phyloP scores from a whole-genome alignment of 2,329 filamentous ascomycete genomes.

The Ambrosiella xylebori region DNA sequence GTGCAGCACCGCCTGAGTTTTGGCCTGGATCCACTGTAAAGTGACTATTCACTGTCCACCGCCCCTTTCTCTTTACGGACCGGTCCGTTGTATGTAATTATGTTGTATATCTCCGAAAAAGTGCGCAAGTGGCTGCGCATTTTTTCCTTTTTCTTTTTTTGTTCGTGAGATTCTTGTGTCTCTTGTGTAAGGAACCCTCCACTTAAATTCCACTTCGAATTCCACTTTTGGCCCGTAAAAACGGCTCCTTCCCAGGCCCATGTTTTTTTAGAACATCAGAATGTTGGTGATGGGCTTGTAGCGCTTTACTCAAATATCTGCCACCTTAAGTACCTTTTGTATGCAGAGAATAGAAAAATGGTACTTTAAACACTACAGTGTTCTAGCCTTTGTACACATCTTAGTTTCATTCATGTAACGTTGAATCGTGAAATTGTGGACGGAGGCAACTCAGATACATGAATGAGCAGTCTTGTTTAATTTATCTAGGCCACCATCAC shows the following conservation, averaged over 20 bases:
- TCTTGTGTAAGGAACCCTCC: background rate
- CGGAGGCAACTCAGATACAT: too few species aligned
- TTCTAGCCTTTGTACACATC: background rate
- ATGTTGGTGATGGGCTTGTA: background rate
- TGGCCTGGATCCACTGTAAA: background rate
- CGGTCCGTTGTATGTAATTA: too few species aligned
- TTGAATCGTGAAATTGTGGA: background rate
- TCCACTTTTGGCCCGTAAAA: slow-evolving; percentile 6
- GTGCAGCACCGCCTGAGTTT: background rate
- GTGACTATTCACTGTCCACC: background rate
- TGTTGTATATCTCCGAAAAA: background rate
- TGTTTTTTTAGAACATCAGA: slow-evolving; percentile 1
- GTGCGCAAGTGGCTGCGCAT: background rate
- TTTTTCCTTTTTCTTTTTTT: background rate
- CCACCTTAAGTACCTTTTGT: background rate
- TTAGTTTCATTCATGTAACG: background rate
- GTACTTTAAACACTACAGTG: background rate
- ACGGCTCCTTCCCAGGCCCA: slow-evolving; percentile 6
- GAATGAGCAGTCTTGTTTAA: background rate
- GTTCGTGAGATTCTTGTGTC: background rate
- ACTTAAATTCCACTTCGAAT: background rate
- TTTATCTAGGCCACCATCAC: background rate
- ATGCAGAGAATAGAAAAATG: background rate
- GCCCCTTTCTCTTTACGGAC: background rate
- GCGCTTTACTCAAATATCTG: background rate